Evolutionary conservation across 2,329 filamentous ascomycete genomes (phyloP).

Genomic region (Sporothrix mexicana): DNA sequence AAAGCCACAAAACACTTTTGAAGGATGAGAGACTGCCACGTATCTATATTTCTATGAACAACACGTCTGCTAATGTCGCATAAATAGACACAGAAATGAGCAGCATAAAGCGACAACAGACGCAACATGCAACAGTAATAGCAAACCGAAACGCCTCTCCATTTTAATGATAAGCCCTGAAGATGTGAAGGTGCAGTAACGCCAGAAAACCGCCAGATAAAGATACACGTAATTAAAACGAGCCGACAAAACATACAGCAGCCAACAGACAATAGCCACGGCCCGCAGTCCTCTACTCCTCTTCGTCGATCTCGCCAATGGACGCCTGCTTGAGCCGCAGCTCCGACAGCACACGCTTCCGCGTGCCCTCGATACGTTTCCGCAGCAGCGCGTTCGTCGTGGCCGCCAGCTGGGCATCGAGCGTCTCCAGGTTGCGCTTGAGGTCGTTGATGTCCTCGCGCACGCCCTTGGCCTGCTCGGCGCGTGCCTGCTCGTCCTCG

Average conservation of each 20-base stretch:
- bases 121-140: not conserved
- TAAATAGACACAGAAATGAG: not conserved
- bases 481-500: constrained; percentile 57
- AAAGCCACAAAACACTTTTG: no score
- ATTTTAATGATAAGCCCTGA: not conserved
- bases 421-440: constrained; percentile 55
- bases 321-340: constrained; percentile 46
- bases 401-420: constrained; percentile 52
- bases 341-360: constrained; percentile 54
- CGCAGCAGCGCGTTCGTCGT: constrained; percentile 56
- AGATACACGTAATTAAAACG: not conserved
- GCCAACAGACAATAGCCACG: no score
- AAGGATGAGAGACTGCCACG: no score
- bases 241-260: not conserved
- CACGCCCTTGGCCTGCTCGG: constrained; percentile 60
- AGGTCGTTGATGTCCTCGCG: constrained; percentile 58
- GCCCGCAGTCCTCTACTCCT: constrained; percentile 35
- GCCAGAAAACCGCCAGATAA: not conserved
- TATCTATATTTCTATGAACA: not conserved
- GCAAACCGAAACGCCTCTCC: constrained; percentile 2
- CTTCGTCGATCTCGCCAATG: constrained; percentile 47
- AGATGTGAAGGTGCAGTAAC: not conserved
- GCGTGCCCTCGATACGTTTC: constrained; percentile 56
- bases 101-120: not conserved
- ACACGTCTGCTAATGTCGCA: not conserved